A percentile compares a stretch with the other conserved stretches of the same genome.
phyloP scores from a whole-genome alignment of 495 filamentous ascomycete species.

The Aspergillus cristatus region DNA sequence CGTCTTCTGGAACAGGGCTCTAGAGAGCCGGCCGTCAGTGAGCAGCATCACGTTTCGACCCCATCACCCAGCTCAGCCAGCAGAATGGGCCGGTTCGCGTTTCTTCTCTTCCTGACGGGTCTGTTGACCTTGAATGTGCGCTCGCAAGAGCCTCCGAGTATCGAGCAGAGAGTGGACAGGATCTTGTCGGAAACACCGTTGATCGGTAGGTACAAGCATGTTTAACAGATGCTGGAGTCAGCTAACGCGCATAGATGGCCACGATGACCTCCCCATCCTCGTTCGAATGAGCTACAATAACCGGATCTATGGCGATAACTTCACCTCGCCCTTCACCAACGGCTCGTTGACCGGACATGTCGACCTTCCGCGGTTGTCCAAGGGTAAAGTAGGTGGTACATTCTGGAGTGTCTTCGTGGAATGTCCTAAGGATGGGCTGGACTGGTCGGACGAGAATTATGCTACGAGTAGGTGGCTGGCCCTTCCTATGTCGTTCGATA shows the following conservation, averaged over 20 bases:
- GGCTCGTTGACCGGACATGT: constrained; percentile 64
- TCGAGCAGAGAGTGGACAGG: constrained; percentile 57
- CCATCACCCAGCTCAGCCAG: not conserved
- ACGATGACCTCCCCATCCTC: constrained; percentile 77
- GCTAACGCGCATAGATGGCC: constrained; percentile 58
- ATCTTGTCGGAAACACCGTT: constrained; percentile 68
- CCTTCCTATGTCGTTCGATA: not conserved
- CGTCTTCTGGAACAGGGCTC: no score
- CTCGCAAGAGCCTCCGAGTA: constrained; percentile 18
- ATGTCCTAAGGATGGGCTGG: constrained; percentile 60
- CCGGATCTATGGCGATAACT: constrained; percentile 66
- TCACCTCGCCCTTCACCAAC: constrained; percentile 57
- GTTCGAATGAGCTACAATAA: constrained; percentile 63
- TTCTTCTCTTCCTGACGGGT: not conserved
- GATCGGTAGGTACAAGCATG: constrained; percentile 49
- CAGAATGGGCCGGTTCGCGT: not conserved
- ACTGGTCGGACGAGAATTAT: constrained; percentile 71
- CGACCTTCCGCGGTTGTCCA: constrained; percentile 58
- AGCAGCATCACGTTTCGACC: no score
- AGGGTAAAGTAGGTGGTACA: constrained; percentile 49
- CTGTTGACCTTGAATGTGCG: not conserved
- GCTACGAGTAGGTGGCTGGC: constrained; percentile 28
- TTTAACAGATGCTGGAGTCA: no score
- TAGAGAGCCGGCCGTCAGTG: no score
- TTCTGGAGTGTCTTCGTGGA: constrained; percentile 88